Evolutionary conservation across 805 yeast species (phyloP).

Genomic region (Nakazawaea laoshanensis): DNA sequence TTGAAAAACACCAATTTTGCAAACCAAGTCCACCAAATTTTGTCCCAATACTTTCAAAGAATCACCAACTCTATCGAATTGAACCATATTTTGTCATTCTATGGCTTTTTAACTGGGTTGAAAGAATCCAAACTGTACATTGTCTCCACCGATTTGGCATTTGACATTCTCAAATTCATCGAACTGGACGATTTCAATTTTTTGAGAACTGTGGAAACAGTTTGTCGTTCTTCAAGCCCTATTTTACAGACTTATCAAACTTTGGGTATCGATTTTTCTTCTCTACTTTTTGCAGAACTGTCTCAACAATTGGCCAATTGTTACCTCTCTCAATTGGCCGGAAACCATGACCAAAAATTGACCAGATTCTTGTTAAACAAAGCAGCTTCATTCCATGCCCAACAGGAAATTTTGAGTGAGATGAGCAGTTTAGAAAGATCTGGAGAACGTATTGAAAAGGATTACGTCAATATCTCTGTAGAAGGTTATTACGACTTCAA

Average conservation of each 20-base stretch:
- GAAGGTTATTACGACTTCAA: not conserved
- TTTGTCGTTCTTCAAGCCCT: not conserved
- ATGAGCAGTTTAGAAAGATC: constrained; percentile 3
- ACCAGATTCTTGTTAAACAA: constrained; percentile 3
- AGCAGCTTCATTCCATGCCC: constrained; percentile 1
- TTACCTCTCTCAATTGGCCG: not conserved
- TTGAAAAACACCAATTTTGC: constrained; percentile 19
- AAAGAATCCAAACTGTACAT: constrained; percentile 5
- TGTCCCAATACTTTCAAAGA: constrained; percentile 18
- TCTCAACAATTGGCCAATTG: constrained; percentile 3
- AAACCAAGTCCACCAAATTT: constrained; percentile 13
- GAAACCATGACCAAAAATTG: not conserved
- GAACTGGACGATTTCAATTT: constrained; percentile 39
- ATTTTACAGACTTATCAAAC: constrained; percentile 3
- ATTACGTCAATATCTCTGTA: constrained; percentile 1
- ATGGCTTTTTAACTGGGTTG: constrained; percentile 29
- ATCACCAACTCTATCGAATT: constrained; percentile 10
- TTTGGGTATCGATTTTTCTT: constrained; percentile 2
- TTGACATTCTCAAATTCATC: constrained; percentile 2
- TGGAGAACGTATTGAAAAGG: constrained; percentile 1
- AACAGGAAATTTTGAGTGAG: constrained; percentile 5
- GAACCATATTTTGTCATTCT: constrained; percentile 22
- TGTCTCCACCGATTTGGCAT: not conserved
- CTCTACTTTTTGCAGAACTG: constrained; percentile 1
- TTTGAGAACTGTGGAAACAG: constrained; percentile 37